A percentile compares a stretch with the other conserved stretches of the same genome.
Evolutionary conservation across 192 early-diverging fungal species (phyloP).

Genomic region (Neocallimastix lanati): DNA sequence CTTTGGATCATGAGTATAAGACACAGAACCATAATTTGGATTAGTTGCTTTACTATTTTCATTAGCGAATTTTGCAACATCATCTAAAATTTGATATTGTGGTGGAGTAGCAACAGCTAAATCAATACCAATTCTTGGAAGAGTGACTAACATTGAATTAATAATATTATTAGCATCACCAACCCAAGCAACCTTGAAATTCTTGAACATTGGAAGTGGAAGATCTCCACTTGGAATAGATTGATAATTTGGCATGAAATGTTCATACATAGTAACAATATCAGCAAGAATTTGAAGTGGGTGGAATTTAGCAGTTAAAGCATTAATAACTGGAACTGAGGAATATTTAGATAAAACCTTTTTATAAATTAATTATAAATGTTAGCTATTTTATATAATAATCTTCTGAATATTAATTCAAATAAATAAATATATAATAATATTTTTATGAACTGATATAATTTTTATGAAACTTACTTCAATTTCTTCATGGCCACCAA

Average conservation of each 20-base stretch:
- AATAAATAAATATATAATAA: neutral
- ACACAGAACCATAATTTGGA: slow-evolving; percentile 12
- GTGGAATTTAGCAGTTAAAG: slow-evolving; percentile 82
- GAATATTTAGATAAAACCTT: slow-evolving; percentile 71
- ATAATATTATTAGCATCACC: slow-evolving; percentile 97
- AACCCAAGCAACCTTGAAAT: slow-evolving; percentile 85
- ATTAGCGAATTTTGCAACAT: slow-evolving; percentile 48
- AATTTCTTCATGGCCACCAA: slow-evolving; percentile 76
- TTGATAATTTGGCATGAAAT: neutral
- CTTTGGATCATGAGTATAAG: slow-evolving; percentile 45
- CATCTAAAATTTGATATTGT: slow-evolving; percentile 55
- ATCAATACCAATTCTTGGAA: slow-evolving; percentile 73
- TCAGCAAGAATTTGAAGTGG: slow-evolving; percentile 95
- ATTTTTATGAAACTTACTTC: slow-evolving; percentile 20
- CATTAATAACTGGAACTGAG: slow-evolving; percentile 86
- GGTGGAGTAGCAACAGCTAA: slow-evolving; percentile 68
- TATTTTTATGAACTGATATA: neutral
- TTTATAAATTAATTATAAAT: neutral
- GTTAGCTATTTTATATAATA: too few relatives aligned
- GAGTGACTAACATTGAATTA: slow-evolving; percentile 70
- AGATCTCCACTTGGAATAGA: neutral
- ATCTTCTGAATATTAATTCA: neutral
- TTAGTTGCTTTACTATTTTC: slow-evolving; percentile 33
- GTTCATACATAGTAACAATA: slow-evolving; percentile 88
- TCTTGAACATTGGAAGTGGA: slow-evolving; percentile 33